Evolutionary conservation across 345 rosid genomes (phyloP).

Genomic region (Boechera stricta): DNA sequence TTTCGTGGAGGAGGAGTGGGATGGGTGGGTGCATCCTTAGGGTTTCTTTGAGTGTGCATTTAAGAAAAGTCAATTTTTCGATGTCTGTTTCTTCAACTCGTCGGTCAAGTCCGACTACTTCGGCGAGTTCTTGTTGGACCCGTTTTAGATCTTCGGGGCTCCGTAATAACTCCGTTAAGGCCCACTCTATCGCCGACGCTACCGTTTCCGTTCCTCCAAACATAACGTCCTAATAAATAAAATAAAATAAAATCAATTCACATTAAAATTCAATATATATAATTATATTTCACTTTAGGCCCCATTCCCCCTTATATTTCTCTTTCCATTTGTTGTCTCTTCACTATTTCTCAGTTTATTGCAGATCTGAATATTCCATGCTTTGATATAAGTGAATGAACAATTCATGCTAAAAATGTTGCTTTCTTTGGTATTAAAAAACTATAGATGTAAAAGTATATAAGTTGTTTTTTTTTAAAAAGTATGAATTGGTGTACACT

Average conservation of each 20-base stretch:
- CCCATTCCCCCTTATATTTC: background rate
- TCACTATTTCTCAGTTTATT: too few relatives aligned
- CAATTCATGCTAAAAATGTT: background rate
- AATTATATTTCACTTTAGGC: background rate
- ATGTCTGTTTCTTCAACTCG: slow-evolving; percentile 81
- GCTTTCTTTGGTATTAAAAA: background rate
- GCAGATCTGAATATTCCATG: too few relatives aligned
- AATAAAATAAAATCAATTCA: slow-evolving; percentile 6
- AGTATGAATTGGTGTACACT: too few relatives aligned
- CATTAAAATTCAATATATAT: background rate
- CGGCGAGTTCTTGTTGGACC: slow-evolving; percentile 79
- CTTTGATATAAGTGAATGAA: background rate
- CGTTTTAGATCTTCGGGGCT: slow-evolving; percentile 73
- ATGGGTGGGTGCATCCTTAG: slow-evolving; percentile 95
- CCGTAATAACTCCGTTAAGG: slow-evolving; percentile 77
- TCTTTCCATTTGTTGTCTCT: background rate
- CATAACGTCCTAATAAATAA: slow-evolving; percentile 80
- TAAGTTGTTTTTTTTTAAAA: too few relatives aligned
- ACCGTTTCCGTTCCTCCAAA: slow-evolving; percentile 99
- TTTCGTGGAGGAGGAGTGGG: slow-evolving; percentile 95
- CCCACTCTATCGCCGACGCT: slow-evolving; percentile 97
- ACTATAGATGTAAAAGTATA: too few relatives aligned
- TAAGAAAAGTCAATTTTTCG: slow-evolving; percentile 73
- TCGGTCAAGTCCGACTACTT: slow-evolving; percentile 83
- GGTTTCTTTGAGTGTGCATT: slow-evolving; percentile 78